A percentile compares a stretch with the other conserved stretches of the same genome.
These are phyloP conservation scores for Boletellus dicymbophilus DNA, from an alignment of 1,284 basidiomycete genomes.

Conservation along the genomic window DNA sequence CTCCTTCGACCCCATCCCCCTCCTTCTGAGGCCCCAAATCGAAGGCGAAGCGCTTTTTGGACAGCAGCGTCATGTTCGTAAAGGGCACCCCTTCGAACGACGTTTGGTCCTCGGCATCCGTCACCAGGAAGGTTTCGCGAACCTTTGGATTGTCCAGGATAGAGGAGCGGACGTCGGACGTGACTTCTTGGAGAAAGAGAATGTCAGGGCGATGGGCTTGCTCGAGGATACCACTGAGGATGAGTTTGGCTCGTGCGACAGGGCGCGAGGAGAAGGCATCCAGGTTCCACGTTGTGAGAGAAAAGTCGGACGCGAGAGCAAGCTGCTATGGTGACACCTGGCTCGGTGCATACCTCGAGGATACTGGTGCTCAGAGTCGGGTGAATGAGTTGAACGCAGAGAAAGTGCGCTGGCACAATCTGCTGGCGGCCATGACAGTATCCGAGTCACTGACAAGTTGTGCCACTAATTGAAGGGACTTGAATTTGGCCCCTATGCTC, in stretches of 20 bases:
- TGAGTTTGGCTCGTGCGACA: not conserved
- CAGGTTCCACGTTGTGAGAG: not conserved
- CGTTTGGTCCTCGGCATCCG: slow-evolving; percentile 24
- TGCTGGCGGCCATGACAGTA: too few relatives aligned
- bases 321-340: not conserved
- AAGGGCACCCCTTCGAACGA: slow-evolving; percentile 38
- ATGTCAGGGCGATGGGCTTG: not conserved
- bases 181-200: slow-evolving; percentile 2
- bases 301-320: too few relatives aligned
- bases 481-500: too few relatives aligned
- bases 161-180: not conserved
- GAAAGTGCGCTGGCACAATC: too few relatives aligned
- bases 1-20: not conserved
- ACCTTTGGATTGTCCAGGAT: not conserved
- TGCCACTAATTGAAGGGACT: too few relatives aligned
- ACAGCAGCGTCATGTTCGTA: slow-evolving; percentile 43
- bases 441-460: too few relatives aligned
- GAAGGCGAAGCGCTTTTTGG: slow-evolving; percentile 33
- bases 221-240: not conserved
- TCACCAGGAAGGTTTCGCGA: not conserved
- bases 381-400: not conserved
- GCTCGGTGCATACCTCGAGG: not conserved
- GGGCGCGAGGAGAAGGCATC: not conserved
- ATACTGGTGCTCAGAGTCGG: not conserved
- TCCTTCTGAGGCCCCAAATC: not conserved